phyloP scores from a whole-genome alignment of 148 eudicot species.

The Arbutus unedo region DNA sequence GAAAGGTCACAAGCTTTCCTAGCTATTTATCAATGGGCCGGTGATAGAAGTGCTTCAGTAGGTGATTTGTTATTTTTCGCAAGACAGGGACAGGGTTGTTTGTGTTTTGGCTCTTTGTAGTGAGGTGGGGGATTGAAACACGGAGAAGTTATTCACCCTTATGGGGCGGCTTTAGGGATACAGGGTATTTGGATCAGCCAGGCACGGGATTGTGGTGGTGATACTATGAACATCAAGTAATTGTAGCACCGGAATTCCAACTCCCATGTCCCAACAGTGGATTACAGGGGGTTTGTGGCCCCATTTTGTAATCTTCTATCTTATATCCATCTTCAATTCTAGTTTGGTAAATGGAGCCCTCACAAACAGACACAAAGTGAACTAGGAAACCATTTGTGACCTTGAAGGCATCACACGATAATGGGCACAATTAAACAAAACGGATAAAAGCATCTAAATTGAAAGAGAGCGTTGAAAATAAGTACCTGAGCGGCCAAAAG shows the following conservation, averaged over 20 bases:
- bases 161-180: too few species aligned
- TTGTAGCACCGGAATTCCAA: conserved; percentile 3
- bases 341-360: not conserved
- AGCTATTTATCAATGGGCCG: too few species aligned
- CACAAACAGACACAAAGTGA: not conserved
- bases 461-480: not conserved
- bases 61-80: too few species aligned
- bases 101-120: too few species aligned
- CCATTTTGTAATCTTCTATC: not conserved
- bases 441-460: not conserved
- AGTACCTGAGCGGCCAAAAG: conserved; percentile 88
- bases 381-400: not conserved
- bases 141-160: too few species aligned
- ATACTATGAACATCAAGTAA: too few species aligned
- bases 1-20: too few species aligned
- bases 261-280: not conserved
- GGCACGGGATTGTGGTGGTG: too few species aligned
- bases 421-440: not conserved
- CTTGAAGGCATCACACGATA: not conserved
- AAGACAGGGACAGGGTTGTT: too few species aligned
- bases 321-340: not conserved
- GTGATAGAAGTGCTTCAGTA: too few species aligned
- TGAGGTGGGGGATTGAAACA: too few species aligned
- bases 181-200: too few species aligned
- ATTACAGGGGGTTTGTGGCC: not conserved